Evolutionary conservation across 257 asterid species (phyloP).

Genomic region (Solanum pimpinellifolium): DNA sequence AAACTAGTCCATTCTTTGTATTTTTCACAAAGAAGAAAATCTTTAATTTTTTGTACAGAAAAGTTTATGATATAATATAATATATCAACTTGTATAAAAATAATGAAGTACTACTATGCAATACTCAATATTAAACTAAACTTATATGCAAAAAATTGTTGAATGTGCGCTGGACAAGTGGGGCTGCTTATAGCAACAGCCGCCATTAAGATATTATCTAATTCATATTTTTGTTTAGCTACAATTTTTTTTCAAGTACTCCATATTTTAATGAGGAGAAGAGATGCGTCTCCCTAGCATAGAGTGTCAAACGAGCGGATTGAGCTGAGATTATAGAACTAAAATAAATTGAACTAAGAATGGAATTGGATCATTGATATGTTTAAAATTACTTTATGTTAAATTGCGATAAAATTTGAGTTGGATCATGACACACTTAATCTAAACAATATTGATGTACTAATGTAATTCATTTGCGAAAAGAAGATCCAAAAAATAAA

Average conservation of each 20-base stretch:
- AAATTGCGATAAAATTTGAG: too few relatives aligned
- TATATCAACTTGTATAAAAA: neutral
- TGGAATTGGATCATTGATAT: too few relatives aligned
- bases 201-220: neutral
- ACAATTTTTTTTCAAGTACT: neutral
- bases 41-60: neutral
- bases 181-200: neutral
- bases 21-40: neutral
- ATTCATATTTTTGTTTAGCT: neutral
- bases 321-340: too few relatives aligned
- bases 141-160: neutral
- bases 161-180: neutral
- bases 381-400: too few relatives aligned
- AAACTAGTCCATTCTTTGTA: too few relatives aligned
- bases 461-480: too few relatives aligned
- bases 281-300: neutral
- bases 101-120: neutral
- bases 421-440: neutral
- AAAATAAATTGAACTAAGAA: too few relatives aligned
- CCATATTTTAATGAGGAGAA: neutral
- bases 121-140: neutral
- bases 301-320: neutral
- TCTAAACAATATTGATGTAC: neutral
- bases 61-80: neutral
- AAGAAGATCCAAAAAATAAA: neutral